phyloP scores from a whole-genome alignment of 2,329 filamentous ascomycete genomes.

The Aspergillus ochraceus region DNA sequence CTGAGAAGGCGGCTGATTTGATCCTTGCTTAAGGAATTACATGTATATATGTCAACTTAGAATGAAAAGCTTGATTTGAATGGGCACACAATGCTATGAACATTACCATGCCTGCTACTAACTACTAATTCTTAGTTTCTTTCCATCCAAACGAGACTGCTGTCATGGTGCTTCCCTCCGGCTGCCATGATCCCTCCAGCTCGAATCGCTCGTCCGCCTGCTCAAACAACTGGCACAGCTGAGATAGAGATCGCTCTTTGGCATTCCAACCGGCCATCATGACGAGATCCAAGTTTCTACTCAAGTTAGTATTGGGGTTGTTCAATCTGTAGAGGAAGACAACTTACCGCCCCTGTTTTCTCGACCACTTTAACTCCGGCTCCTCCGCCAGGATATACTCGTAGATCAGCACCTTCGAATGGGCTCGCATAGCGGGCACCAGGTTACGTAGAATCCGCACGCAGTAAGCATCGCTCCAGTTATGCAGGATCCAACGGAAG shows the following conservation, averaged over 20 bases:
- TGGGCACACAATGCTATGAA: background rate
- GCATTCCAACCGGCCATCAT: background rate
- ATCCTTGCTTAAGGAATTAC: background rate
- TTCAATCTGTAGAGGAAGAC: background rate
- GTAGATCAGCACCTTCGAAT: background rate
- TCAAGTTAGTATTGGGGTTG: background rate
- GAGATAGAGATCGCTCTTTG: background rate
- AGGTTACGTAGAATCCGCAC: conserved; percentile 9
- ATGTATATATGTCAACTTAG: too few species aligned
- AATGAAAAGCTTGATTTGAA: background rate
- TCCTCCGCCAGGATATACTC: background rate
- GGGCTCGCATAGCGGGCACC: background rate
- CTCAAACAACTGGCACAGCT: background rate
- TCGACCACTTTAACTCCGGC: background rate
- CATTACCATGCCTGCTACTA: too few species aligned
- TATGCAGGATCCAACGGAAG: conserved; percentile 22
- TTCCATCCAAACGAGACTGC: background rate
- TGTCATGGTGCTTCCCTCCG: background rate
- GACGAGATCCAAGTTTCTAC: background rate
- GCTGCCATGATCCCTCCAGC: background rate
- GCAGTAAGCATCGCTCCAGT: conserved; percentile 23
- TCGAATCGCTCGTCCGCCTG: background rate
- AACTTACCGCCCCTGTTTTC: background rate
- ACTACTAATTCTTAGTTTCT: background rate
- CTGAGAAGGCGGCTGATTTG: conserved; percentile 12